A percentile compares a stretch with the other conserved stretches of the same genome.
Evolutionary conservation across 2,329 filamentous ascomycete species (phyloP).

Genomic region (Geosmithia flava): DNA sequence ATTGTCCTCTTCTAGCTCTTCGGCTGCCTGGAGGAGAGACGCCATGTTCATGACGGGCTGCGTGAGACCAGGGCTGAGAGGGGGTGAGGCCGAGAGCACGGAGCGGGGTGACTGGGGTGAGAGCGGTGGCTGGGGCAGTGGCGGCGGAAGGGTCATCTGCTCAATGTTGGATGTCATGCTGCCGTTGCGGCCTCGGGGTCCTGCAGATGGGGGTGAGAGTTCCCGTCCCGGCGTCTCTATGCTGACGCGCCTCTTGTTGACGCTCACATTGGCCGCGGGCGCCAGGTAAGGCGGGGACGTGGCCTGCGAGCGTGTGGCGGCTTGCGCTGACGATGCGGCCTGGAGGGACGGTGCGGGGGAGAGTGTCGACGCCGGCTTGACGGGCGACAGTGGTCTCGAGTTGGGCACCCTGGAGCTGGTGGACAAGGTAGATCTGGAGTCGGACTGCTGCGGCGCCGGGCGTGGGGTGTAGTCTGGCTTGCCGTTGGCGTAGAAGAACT

Average conservation of each 20-base stretch:
- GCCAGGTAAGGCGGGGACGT: slow-evolving; percentile 23
- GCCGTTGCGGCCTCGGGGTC: slow-evolving; percentile 26
- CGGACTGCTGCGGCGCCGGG: slow-evolving; percentile 9
- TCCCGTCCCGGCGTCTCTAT: slow-evolving; percentile 23
- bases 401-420: slow-evolving; percentile 26
- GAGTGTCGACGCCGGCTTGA: slow-evolving; percentile 22
- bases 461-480: slow-evolving; percentile 32
- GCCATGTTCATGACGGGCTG: slow-evolving; percentile 34
- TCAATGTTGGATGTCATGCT: slow-evolving; percentile 23
- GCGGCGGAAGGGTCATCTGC: slow-evolving; percentile 9
- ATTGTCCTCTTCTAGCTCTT: slow-evolving; percentile 29
- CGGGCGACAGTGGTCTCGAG: slow-evolving; percentile 35
- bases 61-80: slow-evolving; percentile 15
- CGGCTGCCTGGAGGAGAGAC: slow-evolving; percentile 42
- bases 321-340: neutral
- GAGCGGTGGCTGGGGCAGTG: slow-evolving; percentile 9
- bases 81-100: slow-evolving; percentile 17
- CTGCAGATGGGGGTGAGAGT: slow-evolving; percentile 7
- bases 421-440: slow-evolving; percentile 33
- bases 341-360: slow-evolving; percentile 7
- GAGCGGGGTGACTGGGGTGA: neutral
- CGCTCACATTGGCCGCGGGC: slow-evolving; percentile 13
- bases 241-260: slow-evolving; percentile 26
- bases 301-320: slow-evolving; percentile 13
- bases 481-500: slow-evolving; percentile 69